Evolutionary conservation across 176 grass and related monocot species (phyloP).

Genomic region (Zoysia japonica): DNA sequence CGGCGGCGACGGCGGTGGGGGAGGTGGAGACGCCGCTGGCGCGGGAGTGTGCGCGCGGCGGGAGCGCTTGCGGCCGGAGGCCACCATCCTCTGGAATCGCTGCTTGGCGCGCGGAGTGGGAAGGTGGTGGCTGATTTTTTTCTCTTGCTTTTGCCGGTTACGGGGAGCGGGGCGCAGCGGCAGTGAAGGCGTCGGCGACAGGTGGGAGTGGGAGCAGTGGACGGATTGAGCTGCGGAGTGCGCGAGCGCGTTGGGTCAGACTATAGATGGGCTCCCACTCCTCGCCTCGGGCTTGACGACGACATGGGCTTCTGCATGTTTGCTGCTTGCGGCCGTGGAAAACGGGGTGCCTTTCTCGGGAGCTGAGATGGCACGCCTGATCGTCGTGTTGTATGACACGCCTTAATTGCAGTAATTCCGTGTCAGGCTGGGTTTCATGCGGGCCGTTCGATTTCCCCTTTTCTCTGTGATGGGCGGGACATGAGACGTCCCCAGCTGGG

Average conservation of each 20-base stretch:
- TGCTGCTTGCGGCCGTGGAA: constrained; percentile 10
- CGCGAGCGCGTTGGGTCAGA: constrained; percentile 2
- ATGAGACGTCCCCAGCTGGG: neutral
- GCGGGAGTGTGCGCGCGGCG: constrained; percentile 3
- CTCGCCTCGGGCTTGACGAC: constrained; percentile 42
- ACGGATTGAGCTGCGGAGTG: neutral
- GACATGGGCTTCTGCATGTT: constrained; percentile 37
- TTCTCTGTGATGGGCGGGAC: neutral
- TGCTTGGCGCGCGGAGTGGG: neutral
- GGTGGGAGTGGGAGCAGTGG: constrained; percentile 21
- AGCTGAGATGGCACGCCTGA: constrained; percentile 13
- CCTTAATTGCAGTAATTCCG: constrained; percentile 12
- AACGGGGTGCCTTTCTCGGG: constrained; percentile 27
- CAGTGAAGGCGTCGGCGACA: constrained; percentile 39
- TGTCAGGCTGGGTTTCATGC: neutral
- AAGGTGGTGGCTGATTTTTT: neutral
- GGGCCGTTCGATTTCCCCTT: neutral
- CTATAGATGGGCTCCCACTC: neutral
- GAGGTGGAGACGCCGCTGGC: neutral
- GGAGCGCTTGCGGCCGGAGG: constrained; percentile 43
- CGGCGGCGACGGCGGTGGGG: constrained; percentile 4
- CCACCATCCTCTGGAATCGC: constrained; percentile 35
- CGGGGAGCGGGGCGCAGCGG: neutral
- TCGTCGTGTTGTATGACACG: neutral
- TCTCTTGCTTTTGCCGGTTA: neutral